Percentiles rank a stretch among this genome's conserved stretches.
Evolutionary conservation across 768 basidiomycete genomes (phyloP).

Genomic region (Podaxis sp.): DNA sequence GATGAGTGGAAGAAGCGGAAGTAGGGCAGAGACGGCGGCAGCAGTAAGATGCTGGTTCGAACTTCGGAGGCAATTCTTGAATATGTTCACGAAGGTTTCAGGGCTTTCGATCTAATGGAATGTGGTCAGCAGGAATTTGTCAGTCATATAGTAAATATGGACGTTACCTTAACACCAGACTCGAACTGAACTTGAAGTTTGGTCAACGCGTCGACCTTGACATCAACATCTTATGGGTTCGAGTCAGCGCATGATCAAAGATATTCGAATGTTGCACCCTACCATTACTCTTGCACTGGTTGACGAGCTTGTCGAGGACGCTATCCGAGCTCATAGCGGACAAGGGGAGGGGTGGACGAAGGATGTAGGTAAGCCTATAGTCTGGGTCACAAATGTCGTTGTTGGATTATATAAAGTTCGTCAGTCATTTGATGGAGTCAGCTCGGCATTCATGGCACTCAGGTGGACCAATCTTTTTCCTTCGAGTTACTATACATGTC

Average conservation of each 20-base stretch:
- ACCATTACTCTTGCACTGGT: slow-evolving; percentile 67
- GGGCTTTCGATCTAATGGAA: slow-evolving; percentile 59
- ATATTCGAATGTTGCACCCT: slow-evolving; percentile 13
- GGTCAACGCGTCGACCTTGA: slow-evolving; percentile 73
- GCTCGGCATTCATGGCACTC: neutral
- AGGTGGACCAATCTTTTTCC: neutral
- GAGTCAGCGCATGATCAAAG: neutral
- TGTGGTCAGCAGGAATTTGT: neutral
- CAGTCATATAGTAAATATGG: neutral
- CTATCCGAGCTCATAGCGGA: slow-evolving; percentile 46
- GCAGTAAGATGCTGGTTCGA: slow-evolving; percentile 79
- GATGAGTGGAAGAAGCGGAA: slow-evolving; percentile 61
- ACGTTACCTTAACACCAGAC: slow-evolving; percentile 58
- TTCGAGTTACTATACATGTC: no score
- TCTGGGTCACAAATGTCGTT: slow-evolving; percentile 9
- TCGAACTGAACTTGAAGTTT: slow-evolving; percentile 78
- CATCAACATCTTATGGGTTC: slow-evolving; percentile 60
- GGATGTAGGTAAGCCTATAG: neutral
- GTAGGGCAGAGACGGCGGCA: slow-evolving; percentile 70
- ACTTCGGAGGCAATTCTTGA: slow-evolving; percentile 74
- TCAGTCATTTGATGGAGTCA: slow-evolving; percentile 3
- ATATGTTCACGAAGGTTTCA: slow-evolving; percentile 61
- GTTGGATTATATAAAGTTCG: slow-evolving; percentile 10
- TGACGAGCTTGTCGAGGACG: slow-evolving; percentile 55
- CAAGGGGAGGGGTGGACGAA: slow-evolving; percentile 9